These are phyloP conservation scores for Aspergillus indologenus DNA, from an alignment of 495 filamentous ascomycete species.

Conservation along the genomic window DNA sequence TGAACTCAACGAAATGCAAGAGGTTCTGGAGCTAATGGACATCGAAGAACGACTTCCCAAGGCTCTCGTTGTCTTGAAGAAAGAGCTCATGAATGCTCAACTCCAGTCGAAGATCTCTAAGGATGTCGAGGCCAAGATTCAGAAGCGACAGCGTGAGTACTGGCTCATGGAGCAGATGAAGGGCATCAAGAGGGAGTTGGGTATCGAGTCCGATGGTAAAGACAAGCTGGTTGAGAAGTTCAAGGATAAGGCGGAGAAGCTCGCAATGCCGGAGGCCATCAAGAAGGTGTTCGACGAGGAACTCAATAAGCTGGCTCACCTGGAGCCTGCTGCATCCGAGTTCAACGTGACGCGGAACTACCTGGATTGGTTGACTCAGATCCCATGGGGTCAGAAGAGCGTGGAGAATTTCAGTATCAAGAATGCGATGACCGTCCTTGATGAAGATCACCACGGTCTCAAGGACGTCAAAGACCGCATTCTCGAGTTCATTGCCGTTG, in stretches of 20 bases:
- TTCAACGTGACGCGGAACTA: conserved; percentile 99
- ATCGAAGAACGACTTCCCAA: conserved; percentile 88
- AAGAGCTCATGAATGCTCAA: conserved; percentile 96
- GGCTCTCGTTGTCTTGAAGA: conserved; percentile 87
- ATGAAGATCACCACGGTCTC: conserved; percentile 95
- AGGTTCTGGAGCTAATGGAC: conserved; percentile 84
- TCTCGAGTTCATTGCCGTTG: conserved; percentile 97
- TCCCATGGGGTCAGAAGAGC: conserved; percentile 95
- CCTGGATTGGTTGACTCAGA: conserved; percentile 96
- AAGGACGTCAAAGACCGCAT: conserved; percentile 99
- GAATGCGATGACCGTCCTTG: conserved; percentile 84
- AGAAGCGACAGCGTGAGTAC: conserved; percentile 96
- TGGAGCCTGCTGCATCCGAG: conserved; percentile 93
- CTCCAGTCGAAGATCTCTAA: conserved; percentile 96
- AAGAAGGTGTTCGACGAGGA: conserved; percentile 98
- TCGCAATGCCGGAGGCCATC: conserved; percentile 95
- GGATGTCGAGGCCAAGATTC: conserved; percentile 96
- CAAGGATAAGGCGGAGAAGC: conserved; percentile 87
- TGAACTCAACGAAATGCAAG: conserved; percentile 87
- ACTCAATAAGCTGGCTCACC: conserved; percentile 89
- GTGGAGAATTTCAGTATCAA: conserved; percentile 94
- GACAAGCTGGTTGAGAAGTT: conserved; percentile 97
- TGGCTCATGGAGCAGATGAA: conserved; percentile 99
- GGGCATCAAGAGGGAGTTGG: conserved; percentile 92
- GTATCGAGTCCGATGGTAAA: conserved; percentile 95